These are phyloP conservation scores for Hymenotorrendiella dingleyae DNA, from an alignment of 2,329 filamentous ascomycete species.

Conservation along the genomic window DNA sequence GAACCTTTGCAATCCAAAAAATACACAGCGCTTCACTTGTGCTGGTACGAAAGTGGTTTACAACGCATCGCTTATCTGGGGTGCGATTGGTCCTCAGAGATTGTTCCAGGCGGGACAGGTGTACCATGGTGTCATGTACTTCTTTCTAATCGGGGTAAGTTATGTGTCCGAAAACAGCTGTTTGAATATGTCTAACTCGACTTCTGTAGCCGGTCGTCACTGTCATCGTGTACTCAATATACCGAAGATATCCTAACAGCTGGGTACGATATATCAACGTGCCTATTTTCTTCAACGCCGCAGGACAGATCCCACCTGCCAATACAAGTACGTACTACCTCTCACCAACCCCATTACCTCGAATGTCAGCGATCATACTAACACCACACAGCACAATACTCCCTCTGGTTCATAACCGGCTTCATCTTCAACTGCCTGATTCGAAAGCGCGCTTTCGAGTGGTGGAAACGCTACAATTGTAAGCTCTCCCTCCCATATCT, in stretches of 20 bases:
- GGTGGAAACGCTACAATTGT: conserved; percentile 73
- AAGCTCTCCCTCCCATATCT: not conserved
- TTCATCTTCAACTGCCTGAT: conserved; percentile 63
- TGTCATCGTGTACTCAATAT: conserved; percentile 46
- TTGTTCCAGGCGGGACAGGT: conserved; percentile 61
- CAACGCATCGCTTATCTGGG: conserved; percentile 66
- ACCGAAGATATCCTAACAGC: conserved; percentile 54
- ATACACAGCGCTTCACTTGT: conserved; percentile 48
- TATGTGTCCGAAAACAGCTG: conserved; percentile 52
- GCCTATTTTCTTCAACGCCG: conserved; percentile 61
- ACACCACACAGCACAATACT: conserved; percentile 61
- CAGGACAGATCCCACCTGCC: conserved; percentile 58
- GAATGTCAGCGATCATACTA: not conserved
- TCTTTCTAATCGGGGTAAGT: conserved; percentile 60
- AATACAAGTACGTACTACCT: conserved; percentile 51
- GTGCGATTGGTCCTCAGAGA: conserved; percentile 61
- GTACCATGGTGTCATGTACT: conserved; percentile 61
- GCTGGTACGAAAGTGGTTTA: conserved; percentile 49
- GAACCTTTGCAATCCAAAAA: conserved; percentile 49
- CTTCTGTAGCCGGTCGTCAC: conserved; percentile 44
- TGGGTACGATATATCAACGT: conserved; percentile 61
- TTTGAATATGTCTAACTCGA: conserved; percentile 2
- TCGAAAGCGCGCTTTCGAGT: conserved; percentile 57
- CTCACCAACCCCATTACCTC: not conserved
- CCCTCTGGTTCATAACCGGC: conserved; percentile 61